phyloP scores from a whole-genome alignment of 805 yeast species.

The Wickerhamomyces ciferrii region DNA sequence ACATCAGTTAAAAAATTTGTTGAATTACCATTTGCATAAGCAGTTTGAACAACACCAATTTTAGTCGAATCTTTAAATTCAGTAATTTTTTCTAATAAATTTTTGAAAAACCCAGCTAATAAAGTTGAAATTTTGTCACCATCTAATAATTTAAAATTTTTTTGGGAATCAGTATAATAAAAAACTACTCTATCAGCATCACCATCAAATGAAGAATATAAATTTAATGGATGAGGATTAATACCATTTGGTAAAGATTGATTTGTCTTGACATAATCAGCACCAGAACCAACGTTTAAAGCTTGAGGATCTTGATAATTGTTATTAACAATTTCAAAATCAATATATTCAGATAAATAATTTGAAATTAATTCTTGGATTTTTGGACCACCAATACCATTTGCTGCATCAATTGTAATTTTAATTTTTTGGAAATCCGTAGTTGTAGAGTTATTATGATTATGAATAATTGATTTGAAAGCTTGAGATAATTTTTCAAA shows the following conservation, averaged over 20 bases:
- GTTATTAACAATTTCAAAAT: conserved; percentile 48
- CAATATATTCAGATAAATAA: conserved; percentile 35
- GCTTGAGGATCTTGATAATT: conserved; percentile 45
- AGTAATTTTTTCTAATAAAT: conserved; percentile 42
- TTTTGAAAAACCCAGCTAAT: conserved; percentile 62
- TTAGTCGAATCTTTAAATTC: conserved; percentile 29
- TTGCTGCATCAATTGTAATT: conserved; percentile 83
- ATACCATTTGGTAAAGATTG: conserved; percentile 71
- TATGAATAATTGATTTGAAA: conserved; percentile 41
- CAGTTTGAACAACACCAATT: conserved; percentile 93
- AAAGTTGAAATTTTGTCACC: conserved; percentile 93
- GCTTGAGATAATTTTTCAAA: conserved; percentile 55
- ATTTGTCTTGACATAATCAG: conserved; percentile 90
- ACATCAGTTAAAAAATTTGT: conserved; percentile 60
- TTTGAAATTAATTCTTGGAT: conserved; percentile 40
- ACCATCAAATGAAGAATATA: conserved; percentile 89
- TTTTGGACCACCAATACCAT: conserved; percentile 94
- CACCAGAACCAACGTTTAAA: conserved; percentile 84
- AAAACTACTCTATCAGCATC: conserved; percentile 95
- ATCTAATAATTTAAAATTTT: conserved; percentile 58
- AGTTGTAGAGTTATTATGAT: no score
- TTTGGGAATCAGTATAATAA: conserved; percentile 43
- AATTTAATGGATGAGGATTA: conserved; percentile 34
- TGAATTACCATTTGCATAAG: conserved; percentile 94
- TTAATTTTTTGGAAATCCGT: conserved; percentile 31